A percentile compares a stretch with the other conserved stretches of the same genome.
Evolutionary conservation across 495 filamentous ascomycete genomes (phyloP).

Genomic region (Evansstolkia leycettana): DNA sequence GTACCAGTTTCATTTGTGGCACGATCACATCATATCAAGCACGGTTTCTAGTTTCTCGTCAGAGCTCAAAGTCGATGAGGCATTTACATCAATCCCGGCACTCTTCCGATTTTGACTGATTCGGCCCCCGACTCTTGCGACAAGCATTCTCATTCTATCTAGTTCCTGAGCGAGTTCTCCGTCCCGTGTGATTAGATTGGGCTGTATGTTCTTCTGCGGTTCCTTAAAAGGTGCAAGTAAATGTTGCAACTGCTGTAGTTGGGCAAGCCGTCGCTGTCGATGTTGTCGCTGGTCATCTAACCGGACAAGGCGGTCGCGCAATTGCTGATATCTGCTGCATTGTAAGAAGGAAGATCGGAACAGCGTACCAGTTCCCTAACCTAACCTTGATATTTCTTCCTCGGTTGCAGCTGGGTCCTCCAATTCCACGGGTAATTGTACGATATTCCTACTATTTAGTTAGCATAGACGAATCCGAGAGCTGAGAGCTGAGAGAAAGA

Average conservation of each 20-base stretch:
- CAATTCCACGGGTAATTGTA: slow-evolving; percentile 20
- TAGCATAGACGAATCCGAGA: slow-evolving; percentile 4
- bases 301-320: slow-evolving; percentile 35
- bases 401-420: slow-evolving; percentile 20
- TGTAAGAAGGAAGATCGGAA: slow-evolving; percentile 10
- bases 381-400: slow-evolving; percentile 23
- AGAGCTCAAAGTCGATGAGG: slow-evolving; percentile 17
- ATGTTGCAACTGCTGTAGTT: slow-evolving; percentile 41
- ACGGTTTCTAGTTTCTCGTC: slow-evolving; percentile 24
- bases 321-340: slow-evolving; percentile 40
- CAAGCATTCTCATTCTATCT: slow-evolving; percentile 63
- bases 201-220: slow-evolving; percentile 50
- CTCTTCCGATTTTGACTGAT: slow-evolving; percentile 28
- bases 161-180: slow-evolving; percentile 63
- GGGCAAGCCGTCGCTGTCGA: slow-evolving; percentile 40
- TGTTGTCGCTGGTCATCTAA: slow-evolving; percentile 42
- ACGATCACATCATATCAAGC: slow-evolving; percentile 24
- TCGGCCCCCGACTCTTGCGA: slow-evolving; percentile 55
- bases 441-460: slow-evolving; percentile 28
- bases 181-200: slow-evolving; percentile 63
- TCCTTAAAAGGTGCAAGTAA: slow-evolving; percentile 49
- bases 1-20: slow-evolving; percentile 1
- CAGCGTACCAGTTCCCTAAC: background rate
- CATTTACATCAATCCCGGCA: slow-evolving; percentile 4
- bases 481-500: background rate